Evolutionary conservation across 2,329 filamentous ascomycete species (phyloP).

Genomic region (Ceratocystis diversiconidia): DNA sequence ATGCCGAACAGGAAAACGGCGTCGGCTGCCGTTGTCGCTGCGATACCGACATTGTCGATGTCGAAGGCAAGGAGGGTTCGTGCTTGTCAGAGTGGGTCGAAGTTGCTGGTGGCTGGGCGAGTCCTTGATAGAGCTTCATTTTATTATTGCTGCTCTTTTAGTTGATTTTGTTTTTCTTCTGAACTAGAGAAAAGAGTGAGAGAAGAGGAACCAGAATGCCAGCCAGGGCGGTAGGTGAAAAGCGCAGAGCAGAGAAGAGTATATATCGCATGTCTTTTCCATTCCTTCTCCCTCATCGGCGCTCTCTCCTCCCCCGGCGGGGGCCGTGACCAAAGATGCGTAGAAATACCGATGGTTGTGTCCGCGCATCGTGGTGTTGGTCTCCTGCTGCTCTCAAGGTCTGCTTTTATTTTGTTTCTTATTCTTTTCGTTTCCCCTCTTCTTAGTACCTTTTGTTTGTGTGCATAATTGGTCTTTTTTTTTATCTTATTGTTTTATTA

Average conservation of each 20-base stretch:
- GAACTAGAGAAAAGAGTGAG: slow-evolving; percentile 12
- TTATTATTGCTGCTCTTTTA: slow-evolving; percentile 7
- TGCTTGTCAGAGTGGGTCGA: slow-evolving; percentile 95
- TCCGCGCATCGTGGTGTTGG: too few species aligned
- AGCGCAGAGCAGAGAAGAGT: background rate
- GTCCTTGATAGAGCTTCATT: slow-evolving; percentile 19
- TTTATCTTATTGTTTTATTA: background rate
- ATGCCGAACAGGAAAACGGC: slow-evolving; percentile 82
- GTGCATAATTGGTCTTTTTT: background rate
- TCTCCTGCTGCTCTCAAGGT: background rate
- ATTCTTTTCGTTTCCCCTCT: background rate
- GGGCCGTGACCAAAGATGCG: background rate
- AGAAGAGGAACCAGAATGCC: background rate
- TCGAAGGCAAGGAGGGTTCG: slow-evolving; percentile 93
- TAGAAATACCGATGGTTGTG: background rate
- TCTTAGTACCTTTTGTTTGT: background rate
- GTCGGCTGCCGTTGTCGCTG: slow-evolving; percentile 93
- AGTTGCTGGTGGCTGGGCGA: slow-evolving; percentile 83
- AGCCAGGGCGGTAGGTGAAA: background rate
- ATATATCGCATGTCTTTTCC: background rate
- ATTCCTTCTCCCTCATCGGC: background rate
- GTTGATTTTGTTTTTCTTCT: slow-evolving; percentile 8
- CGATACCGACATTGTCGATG: slow-evolving; percentile 93
- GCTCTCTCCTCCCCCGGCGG: too few species aligned
- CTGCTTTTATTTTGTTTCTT: background rate